A percentile compares a stretch with the other conserved stretches of the same genome.
These are phyloP conservation scores for Cercospora canescens DNA, from an alignment of 2,329 filamentous ascomycete species.

Conservation along the genomic window DNA sequence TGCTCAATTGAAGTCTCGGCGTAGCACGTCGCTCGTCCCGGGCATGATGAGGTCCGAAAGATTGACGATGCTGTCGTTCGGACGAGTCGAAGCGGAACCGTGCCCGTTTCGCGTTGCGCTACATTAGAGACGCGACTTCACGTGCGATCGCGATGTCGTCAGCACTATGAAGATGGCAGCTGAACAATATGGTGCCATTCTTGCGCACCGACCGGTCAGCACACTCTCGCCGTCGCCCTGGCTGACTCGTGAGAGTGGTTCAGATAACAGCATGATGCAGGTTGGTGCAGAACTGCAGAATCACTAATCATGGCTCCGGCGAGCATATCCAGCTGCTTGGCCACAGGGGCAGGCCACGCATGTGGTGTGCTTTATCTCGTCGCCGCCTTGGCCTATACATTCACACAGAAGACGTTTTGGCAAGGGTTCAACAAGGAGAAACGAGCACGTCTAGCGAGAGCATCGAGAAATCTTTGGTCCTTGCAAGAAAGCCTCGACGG, in stretches of 20 bases:
- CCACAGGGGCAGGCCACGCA: slow-evolving; percentile 13
- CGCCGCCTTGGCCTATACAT: slow-evolving; percentile 15
- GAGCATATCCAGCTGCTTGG: slow-evolving; percentile 2
- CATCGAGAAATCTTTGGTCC: slow-evolving; percentile 56
- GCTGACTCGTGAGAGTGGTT: background rate
- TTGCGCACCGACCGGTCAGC: background rate
- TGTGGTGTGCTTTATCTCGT: slow-evolving; percentile 20
- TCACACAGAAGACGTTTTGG: slow-evolving; percentile 22
- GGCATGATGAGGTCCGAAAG: background rate
- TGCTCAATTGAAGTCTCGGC: background rate
- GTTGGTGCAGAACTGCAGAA: background rate
- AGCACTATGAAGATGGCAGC: background rate
- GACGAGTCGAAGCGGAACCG: background rate
- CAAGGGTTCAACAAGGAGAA: background rate
- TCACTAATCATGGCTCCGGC: background rate
- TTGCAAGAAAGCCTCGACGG: slow-evolving; percentile 48
- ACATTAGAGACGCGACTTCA: background rate
- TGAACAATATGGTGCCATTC: background rate
- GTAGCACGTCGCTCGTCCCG: background rate
- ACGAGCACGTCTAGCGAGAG: slow-evolving; percentile 34
- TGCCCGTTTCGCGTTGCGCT: background rate
- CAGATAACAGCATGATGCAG: background rate
- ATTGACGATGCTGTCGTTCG: background rate
- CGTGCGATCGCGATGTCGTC: background rate
- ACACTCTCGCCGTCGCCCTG: background rate